phyloP scores from a whole-genome alignment of 2,329 filamentous ascomycete genomes.

The Pseudocercospora vitis region DNA sequence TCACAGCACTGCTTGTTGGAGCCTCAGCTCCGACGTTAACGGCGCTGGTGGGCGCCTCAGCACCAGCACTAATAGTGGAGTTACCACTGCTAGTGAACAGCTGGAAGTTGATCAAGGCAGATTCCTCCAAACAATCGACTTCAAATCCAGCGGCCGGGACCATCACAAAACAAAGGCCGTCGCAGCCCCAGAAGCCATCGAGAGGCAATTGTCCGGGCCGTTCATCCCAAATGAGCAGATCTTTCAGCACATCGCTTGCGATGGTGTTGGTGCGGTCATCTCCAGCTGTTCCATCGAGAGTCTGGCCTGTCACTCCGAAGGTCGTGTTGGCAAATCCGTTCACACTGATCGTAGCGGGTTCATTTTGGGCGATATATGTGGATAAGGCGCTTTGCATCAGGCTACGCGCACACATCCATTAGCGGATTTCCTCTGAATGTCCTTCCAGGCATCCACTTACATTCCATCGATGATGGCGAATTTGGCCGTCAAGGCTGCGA shows the following conservation, averaged over 20 bases:
- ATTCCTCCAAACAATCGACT: conserved; percentile 18
- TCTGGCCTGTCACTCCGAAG: neutral
- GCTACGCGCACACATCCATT: neutral
- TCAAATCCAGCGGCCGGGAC: conserved; percentile 24
- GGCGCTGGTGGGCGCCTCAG: neutral
- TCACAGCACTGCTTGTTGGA: neutral
- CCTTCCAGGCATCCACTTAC: conserved; percentile 1
- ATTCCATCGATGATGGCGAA: neutral
- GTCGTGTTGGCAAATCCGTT: conserved; percentile 7
- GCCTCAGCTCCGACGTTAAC: conserved; percentile 6
- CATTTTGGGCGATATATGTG: conserved; percentile 5
- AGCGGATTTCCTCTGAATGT: neutral
- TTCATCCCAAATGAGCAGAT: conserved; percentile 4
- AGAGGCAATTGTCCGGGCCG: neutral
- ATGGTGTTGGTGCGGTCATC: neutral
- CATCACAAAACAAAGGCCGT: conserved; percentile 18
- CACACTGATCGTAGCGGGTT: conserved; percentile 2
- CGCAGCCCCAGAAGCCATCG: conserved; percentile 10
- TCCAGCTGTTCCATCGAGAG: neutral
- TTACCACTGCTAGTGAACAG: neutral
- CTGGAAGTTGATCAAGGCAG: neutral
- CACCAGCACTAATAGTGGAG: neutral
- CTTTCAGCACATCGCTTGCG: neutral
- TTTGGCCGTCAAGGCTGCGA: conserved; percentile 29
- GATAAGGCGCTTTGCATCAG: conserved; percentile 6